Evolutionary conservation across 2,329 filamentous ascomycete genomes (phyloP).

Genomic region (Fusarium concolor): DNA sequence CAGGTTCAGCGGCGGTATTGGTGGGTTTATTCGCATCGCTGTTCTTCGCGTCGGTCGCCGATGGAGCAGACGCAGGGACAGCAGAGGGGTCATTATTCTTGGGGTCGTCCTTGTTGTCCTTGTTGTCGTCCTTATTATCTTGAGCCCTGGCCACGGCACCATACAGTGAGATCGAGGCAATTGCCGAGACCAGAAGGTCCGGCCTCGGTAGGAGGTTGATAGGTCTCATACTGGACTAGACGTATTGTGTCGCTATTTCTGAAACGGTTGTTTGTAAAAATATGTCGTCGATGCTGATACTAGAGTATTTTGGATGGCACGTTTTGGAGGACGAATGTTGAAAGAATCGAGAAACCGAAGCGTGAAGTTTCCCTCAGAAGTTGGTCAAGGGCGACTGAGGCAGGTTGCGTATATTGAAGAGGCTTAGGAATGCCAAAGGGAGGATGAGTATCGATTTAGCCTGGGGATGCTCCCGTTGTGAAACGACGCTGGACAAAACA

Average conservation of each 20-base stretch:
- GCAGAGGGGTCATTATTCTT: conserved; percentile 31
- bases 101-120: conserved; percentile 21
- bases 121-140: conserved; percentile 33
- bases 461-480: conserved; percentile 4
- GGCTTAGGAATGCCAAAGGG: conserved; percentile 33
- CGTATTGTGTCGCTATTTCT: conserved; percentile 9
- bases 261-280: conserved; percentile 10
- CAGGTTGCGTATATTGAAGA: conserved; percentile 17
- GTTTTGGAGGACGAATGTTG: background rate
- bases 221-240: conserved; percentile 44
- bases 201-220: conserved; percentile 43
- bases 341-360: background rate
- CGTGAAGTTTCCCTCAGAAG: background rate
- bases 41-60: conserved; percentile 35
- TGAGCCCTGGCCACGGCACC: conserved; percentile 51
- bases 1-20: conserved; percentile 9
- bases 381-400: conserved; percentile 18
- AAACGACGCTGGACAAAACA: conserved; percentile 15
- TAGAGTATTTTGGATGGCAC: background rate
- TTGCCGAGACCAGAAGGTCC: conserved; percentile 45
- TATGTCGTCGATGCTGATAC: background rate
- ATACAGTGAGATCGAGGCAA: conserved; percentile 47
- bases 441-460: conserved; percentile 11
- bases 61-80: conserved; percentile 20
- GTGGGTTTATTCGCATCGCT: conserved; percentile 19